Conservation (phyloP, 805 yeast species). For the Kurtzmaniella fragi region DNA sequence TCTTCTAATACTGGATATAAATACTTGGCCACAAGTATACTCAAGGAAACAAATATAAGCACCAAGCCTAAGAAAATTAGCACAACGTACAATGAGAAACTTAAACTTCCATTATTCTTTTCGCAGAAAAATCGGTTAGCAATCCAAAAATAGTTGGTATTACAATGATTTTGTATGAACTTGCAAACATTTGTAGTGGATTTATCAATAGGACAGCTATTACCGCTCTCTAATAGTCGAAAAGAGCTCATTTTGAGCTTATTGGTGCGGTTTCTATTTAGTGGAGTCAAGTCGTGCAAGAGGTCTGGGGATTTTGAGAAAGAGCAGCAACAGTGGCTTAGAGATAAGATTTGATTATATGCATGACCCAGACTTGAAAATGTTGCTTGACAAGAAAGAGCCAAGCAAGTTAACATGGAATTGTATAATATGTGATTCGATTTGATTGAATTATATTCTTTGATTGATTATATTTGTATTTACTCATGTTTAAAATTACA, state of each 20-base stretch:
- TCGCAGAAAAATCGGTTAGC: slow-evolving; percentile 27
- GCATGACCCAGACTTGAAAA: too few species aligned
- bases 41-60: slow-evolving; percentile 18
- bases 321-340: background rate
- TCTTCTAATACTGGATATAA: slow-evolving; percentile 25
- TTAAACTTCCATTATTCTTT: background rate
- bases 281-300: background rate
- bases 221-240: too few species aligned
- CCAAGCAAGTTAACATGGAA: too few species aligned
- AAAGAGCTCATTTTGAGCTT: too few species aligned
- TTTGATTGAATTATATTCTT: too few species aligned
- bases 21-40: slow-evolving; percentile 31
- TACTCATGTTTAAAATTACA: too few species aligned
- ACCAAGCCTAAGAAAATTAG: slow-evolving; percentile 8
- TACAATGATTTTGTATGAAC: slow-evolving; percentile 10
- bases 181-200: background rate
- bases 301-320: background rate
- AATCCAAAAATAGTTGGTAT: slow-evolving; percentile 17
- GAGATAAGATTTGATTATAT: too few species aligned
- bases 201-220: background rate
- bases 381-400: too few species aligned
- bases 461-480: too few species aligned
- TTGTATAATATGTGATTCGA: too few species aligned
- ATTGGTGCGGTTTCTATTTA: too few species aligned
- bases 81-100: background rate